phyloP scores from a whole-genome alignment of 176 grass and related monocot genomes.

The Avena sativa region DNA sequence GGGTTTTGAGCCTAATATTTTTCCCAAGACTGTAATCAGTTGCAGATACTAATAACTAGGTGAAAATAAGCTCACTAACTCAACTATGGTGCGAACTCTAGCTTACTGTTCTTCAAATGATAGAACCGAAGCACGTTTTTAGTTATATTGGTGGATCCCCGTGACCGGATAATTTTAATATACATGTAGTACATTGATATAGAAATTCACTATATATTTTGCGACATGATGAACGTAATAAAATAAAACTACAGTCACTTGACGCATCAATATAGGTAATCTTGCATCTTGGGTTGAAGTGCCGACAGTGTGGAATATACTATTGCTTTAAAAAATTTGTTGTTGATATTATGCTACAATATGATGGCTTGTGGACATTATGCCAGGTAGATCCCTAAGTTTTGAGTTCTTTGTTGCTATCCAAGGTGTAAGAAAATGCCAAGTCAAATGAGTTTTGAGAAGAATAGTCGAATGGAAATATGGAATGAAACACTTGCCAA shows the following conservation, averaged over 20 bases:
- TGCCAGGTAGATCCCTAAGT: background rate
- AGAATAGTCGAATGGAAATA: conserved; percentile 1
- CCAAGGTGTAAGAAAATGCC: conserved; percentile 6
- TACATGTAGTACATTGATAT: background rate
- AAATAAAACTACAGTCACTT: conserved; percentile 14
- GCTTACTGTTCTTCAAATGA: background rate
- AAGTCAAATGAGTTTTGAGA: conserved; percentile 3
- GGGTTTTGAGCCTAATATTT: background rate
- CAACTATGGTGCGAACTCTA: background rate
- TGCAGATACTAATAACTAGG: background rate
- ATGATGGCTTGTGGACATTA: conserved; percentile 2
- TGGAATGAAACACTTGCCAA: background rate
- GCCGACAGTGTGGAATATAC: conserved; percentile 20
- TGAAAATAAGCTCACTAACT: background rate
- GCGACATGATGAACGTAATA: background rate
- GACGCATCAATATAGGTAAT: conserved; percentile 26
- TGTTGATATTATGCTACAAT: background rate
- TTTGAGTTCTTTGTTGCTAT: conserved; percentile 34
- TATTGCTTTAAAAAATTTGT: background rate
- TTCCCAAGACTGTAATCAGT: background rate
- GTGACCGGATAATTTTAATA: conserved; percentile 30
- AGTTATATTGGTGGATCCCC: background rate
- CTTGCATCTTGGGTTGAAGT: conserved; percentile 10
- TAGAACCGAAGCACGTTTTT: conserved; percentile 1
- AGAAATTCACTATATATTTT: background rate